Conservation (phyloP, 345 rosid species). For the Gossypium ekmanianum region DNA sequence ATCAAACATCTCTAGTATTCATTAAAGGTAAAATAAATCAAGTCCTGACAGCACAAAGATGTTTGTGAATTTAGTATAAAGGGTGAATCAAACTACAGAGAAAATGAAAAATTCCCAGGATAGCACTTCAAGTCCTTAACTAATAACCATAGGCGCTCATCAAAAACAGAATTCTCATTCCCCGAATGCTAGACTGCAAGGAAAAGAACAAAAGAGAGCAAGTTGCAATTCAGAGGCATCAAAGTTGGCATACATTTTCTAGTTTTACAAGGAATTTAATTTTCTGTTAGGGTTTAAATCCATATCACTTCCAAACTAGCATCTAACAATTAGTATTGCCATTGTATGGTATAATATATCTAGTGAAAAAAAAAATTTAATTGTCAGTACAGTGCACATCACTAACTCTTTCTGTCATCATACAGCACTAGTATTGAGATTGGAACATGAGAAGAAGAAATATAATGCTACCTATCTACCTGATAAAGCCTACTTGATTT, state of each 20-base stretch:
- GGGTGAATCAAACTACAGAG: too few species aligned
- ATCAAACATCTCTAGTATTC: not conserved
- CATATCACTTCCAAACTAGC: not conserved
- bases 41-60: not conserved
- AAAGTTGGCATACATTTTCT: not conserved
- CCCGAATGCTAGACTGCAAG: too few species aligned
- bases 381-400: conserved; percentile 27
- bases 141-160: too few species aligned
- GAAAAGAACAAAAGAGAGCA: not conserved
- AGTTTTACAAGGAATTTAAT: not conserved
- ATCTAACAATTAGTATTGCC: not conserved
- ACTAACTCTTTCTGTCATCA: conserved; percentile 24
- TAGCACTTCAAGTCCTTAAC: not conserved
- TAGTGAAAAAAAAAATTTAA: not conserved
- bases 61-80: not conserved
- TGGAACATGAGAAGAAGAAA: conserved; percentile 38
- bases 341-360: not conserved
- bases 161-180: too few species aligned
- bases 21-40: not conserved
- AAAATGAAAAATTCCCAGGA: not conserved
- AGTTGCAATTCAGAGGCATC: not conserved
- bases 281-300: not conserved
- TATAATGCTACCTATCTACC: conserved; percentile 35
- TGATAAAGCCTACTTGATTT: not conserved
- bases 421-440: conserved; percentile 43